These are phyloP conservation scores for Puccinia sorghi DNA, from an alignment of 1,284 basidiomycete genomes.

Conservation along the genomic window DNA sequence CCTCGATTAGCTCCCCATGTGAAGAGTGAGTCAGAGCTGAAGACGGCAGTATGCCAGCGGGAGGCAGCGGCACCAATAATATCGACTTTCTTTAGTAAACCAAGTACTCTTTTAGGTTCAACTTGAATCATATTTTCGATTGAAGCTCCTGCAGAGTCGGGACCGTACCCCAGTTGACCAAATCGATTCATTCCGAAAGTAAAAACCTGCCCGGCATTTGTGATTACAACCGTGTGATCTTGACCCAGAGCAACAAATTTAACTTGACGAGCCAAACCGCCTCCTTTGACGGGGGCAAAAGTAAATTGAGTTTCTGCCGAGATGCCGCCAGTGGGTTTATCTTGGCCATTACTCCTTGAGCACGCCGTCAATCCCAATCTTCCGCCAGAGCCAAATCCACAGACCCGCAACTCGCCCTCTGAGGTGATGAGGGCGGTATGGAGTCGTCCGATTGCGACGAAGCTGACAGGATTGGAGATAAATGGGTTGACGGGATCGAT, in stretches of 20 bases:
- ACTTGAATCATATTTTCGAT: constrained; percentile 68
- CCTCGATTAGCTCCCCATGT: constrained; percentile 96
- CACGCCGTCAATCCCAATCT: constrained; percentile 61
- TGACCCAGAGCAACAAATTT: constrained; percentile 78
- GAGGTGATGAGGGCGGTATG: constrained; percentile 46
- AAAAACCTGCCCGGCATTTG: constrained; percentile 75
- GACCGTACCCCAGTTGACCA: constrained; percentile 80
- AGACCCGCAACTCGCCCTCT: constrained; percentile 65
- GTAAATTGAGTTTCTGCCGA: constrained; percentile 71
- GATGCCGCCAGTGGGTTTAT: background rate
- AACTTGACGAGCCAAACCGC: constrained; percentile 63
- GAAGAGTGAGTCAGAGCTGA: constrained; percentile 78
- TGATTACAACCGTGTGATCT: constrained; percentile 88
- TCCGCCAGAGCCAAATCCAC: constrained; percentile 82
- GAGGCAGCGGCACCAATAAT: constrained; percentile 84
- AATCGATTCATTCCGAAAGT: constrained; percentile 91
- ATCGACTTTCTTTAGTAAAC: constrained; percentile 74
- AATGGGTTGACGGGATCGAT: constrained; percentile 1
- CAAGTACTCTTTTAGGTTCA: constrained; percentile 73
- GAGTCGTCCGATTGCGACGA: constrained; percentile 29
- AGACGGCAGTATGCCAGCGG: constrained; percentile 83
- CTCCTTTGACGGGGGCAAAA: constrained; percentile 66
- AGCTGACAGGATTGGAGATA: constrained; percentile 16
- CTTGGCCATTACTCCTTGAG: background rate
- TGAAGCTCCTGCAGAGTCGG: constrained; percentile 64